These are phyloP conservation scores for Fusarium coicis DNA, from an alignment of 2,329 filamentous ascomycete genomes.

Conservation along the genomic window DNA sequence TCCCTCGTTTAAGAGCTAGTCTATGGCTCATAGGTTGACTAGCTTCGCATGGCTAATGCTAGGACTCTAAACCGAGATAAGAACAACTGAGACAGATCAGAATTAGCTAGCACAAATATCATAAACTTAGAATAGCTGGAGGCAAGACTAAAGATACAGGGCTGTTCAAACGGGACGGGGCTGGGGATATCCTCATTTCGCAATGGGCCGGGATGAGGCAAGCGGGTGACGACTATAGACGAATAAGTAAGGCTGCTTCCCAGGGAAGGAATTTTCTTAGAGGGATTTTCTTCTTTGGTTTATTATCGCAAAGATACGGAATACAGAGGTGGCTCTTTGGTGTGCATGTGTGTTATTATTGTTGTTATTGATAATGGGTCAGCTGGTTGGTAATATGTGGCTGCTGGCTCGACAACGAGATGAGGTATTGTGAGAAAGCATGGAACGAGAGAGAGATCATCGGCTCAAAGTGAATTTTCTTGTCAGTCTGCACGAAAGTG, in stretches of 20 bases:
- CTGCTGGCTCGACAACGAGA: slow-evolving; percentile 35
- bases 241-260: slow-evolving; percentile 8
- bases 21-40: slow-evolving; percentile 8
- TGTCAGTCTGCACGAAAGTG: background rate
- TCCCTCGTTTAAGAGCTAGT: slow-evolving; percentile 6
- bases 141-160: slow-evolving; percentile 3
- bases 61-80: slow-evolving; percentile 19
- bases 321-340: slow-evolving; percentile 3
- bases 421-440: background rate
- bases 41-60: slow-evolving; percentile 26
- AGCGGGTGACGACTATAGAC: slow-evolving; percentile 19
- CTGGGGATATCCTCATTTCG: slow-evolving; percentile 44
- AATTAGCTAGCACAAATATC: slow-evolving; percentile 32
- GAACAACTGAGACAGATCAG: slow-evolving; percentile 11
- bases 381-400: slow-evolving; percentile 10
- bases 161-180: slow-evolving; percentile 22
- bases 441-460: background rate
- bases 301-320: slow-evolving; percentile 1
- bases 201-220: slow-evolving; percentile 28
- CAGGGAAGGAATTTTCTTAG: slow-evolving; percentile 7
- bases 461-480: background rate
- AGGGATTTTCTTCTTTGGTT: slow-evolving; percentile 25
- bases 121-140: slow-evolving; percentile 3
- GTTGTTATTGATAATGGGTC: slow-evolving; percentile 28
- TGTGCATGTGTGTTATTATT: slow-evolving; percentile 10